Percentiles rank a stretch among this genome's conserved stretches.
phyloP scores from a whole-genome alignment of 495 filamentous ascomycete genomes.

The Aspergillus wentii region DNA sequence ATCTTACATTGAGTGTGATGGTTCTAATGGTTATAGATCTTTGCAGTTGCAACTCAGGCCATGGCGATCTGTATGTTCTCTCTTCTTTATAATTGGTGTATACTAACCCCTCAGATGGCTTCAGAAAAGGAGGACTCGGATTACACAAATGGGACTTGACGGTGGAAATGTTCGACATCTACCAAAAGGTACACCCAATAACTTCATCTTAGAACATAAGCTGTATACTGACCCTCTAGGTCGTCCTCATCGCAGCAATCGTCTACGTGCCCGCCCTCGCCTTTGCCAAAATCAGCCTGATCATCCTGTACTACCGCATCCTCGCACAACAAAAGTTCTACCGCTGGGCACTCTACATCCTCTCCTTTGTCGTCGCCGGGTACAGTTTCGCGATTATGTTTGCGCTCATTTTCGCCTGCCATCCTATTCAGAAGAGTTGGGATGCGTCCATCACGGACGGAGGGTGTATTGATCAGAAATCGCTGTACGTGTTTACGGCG shows the following conservation, averaged over 20 bases:
- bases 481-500: conserved; percentile 26
- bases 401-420: conserved; percentile 28
- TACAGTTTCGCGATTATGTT: conserved; percentile 19
- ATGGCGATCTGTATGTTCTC: conserved; percentile 6
- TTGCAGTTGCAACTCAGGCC: conserved; percentile 10
- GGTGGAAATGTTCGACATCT: conserved; percentile 3
- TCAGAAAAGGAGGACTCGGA: conserved; percentile 5
- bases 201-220: neutral
- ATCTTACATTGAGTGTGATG: neutral
- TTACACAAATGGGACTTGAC: conserved; percentile 11
- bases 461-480: conserved; percentile 19
- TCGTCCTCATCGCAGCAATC: conserved; percentile 19
- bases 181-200: conserved; percentile 3
- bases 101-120: conserved; percentile 3
- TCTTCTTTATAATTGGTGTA: neutral
- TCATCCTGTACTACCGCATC: conserved; percentile 23
- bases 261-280: conserved; percentile 25
- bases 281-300: conserved; percentile 22
- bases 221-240: neutral
- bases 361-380: conserved; percentile 10
- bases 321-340: conserved; percentile 11
- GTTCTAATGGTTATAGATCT: conserved; percentile 6
- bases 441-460: conserved; percentile 12
- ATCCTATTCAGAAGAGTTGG: conserved; percentile 28
- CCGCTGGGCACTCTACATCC: conserved; percentile 9